Percentiles rank a stretch among this genome's conserved stretches.
Conservation (phyloP, 306 rosid genomes). For the Malus fusca region DNA sequence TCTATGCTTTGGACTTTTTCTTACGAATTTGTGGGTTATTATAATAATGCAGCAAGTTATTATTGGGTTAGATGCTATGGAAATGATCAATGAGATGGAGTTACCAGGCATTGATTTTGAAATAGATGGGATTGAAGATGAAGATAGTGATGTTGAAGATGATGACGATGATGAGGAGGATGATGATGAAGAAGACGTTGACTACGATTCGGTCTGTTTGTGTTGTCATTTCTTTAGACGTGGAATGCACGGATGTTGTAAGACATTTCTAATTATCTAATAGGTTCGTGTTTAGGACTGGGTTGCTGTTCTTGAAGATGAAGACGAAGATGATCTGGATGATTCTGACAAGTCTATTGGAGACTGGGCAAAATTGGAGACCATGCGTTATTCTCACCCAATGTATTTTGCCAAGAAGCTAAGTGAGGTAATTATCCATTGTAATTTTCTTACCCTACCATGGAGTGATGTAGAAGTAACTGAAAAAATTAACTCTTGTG, state of each 20-base stretch:
- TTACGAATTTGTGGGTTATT: constrained; percentile 7
- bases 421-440: constrained; percentile 56
- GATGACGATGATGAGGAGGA: constrained; percentile 41
- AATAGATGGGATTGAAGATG: constrained; percentile 77
- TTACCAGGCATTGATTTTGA: constrained; percentile 80
- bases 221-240: not conserved
- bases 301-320: constrained; percentile 74
- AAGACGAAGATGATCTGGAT: constrained; percentile 55
- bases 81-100: constrained; percentile 78
- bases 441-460: not conserved
- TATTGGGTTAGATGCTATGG: constrained; percentile 82
- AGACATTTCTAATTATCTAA: constrained; percentile 14
- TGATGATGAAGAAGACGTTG: constrained; percentile 40
- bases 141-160: constrained; percentile 46
- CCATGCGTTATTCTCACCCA: constrained; percentile 85
- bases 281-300: constrained; percentile 63
- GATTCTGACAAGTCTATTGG: constrained; percentile 58
- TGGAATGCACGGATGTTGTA: constrained; percentile 1
- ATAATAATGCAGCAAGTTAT: constrained; percentile 74
- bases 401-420: constrained; percentile 83
- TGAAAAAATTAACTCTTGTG: not conserved
- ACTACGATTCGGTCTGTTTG: constrained; percentile 59
- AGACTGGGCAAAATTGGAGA: constrained; percentile 91
- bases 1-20: not conserved
- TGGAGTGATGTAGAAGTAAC: not conserved